Evolutionary conservation across 2,329 filamentous ascomycete species (phyloP), one percentile per base, ranked within the genome.

Genomic region (Pestalotiopsis fici): DNA sequence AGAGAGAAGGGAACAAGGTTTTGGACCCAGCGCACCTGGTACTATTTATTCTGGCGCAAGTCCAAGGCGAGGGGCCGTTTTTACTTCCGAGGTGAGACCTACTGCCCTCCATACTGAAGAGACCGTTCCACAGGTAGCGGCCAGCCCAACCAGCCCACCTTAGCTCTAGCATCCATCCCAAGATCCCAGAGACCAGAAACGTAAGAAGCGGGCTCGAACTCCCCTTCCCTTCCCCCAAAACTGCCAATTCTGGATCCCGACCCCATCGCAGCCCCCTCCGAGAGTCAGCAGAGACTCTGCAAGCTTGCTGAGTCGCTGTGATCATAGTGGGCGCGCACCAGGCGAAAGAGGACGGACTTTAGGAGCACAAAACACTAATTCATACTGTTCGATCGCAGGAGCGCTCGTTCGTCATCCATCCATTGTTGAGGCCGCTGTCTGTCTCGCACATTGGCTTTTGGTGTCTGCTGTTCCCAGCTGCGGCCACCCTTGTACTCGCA

Each of bases 1-100:
- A n/a, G n/a, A n/a, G n/a, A n/a, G n/a, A n/a, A n/a, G n/a, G n/a
- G n/a, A n/a, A n/a, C n/a, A n/a, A n/a, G 31, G 31, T 35, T 35
- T 11, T 35, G 31, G 31, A 35, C 31, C 31, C 15, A 21, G n/a
- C 9, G 43, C 18, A 23, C 18, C 15, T 12, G 18, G 39, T 43
- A 18, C 39, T n/a, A 23, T n/a, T n/a, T 50, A 35, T 60, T 37
- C 57, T 27, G 57, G 57, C 57, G 57, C 57, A 60, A 37, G 25
- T 21, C n/a, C 57, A 60, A 60, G 57, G 31, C n/a, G 57, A 31
- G 25, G 25, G 25, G 15, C 27, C 39, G 6, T 35, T 35, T 35
- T 35, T 35, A 35, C 31, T 35, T 35, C 59, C 59, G 59, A 62
- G 59, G 59, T 62, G 59, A 62, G 59, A 62, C 59, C 59, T 27